Evolutionary conservation across 441 rosid genomes (phyloP).

Genomic region (Breynia disticha): DNA sequence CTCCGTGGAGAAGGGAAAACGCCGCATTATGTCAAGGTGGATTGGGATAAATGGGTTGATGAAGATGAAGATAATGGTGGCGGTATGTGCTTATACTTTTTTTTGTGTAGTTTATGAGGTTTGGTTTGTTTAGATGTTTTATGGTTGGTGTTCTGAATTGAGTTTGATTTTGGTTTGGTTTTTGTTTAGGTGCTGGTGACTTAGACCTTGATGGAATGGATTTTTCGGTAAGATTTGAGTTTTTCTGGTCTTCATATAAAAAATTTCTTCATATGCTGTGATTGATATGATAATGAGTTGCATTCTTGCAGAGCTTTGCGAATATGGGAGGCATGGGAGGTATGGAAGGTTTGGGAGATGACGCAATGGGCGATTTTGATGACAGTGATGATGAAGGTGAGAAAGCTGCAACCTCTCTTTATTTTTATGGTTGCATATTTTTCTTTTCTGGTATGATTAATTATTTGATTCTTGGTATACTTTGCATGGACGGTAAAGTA

Average conservation of each 20-base stretch:
- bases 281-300: background rate
- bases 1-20: slow-evolving; percentile 50
- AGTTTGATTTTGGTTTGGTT: background rate
- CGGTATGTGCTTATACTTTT: slow-evolving; percentile 13
- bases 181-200: slow-evolving; percentile 39
- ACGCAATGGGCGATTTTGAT: slow-evolving; percentile 51
- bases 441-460: background rate
- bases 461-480: too few relatives aligned
- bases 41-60: slow-evolving; percentile 88
- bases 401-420: background rate
- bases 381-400: slow-evolving; percentile 88
- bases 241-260: background rate
- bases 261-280: background rate
- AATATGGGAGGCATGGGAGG: slow-evolving; percentile 16
- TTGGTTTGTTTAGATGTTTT: background rate
- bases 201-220: slow-evolving; percentile 83
- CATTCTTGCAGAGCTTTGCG: slow-evolving; percentile 36
- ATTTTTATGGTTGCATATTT: background rate
- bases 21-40: slow-evolving; percentile 68
- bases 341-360: slow-evolving; percentile 22
- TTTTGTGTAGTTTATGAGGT: background rate
- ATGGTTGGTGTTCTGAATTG: background rate
- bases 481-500: too few relatives aligned
- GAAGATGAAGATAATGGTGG: slow-evolving; percentile 71
- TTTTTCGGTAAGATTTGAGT: slow-evolving; percentile 44